Evolutionary conservation across 257 asterid species (phyloP), one percentile per base, ranked within the genome.

Genomic region (Parsonsia alboflavescens): DNA sequence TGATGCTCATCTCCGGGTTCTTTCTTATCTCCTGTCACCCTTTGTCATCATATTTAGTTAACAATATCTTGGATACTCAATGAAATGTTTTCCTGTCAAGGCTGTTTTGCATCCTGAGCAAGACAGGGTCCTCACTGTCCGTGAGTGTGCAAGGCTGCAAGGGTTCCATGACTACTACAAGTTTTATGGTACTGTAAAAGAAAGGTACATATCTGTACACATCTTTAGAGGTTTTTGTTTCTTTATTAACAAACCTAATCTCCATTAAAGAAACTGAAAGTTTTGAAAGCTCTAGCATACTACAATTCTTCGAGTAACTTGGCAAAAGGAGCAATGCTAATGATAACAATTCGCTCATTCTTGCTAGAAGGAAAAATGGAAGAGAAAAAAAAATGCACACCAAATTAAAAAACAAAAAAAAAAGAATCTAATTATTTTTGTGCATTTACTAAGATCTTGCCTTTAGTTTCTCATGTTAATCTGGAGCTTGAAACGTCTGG

Each of bases 1-100:
- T 0, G 93, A 91, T 56, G 97, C 97, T 12, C 97, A 93, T 62
- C 89, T 90, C 36, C 97, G 87, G 81, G 98, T 93, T 39, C 3
- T 4, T 22, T 53, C 16, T 62, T 70, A 84, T n/a, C 33, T 2
- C 22, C 45, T 33, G 8, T 46, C 48, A 48, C 56, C 5, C 17
- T 65, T 65, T 39, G 30, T 8, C 66, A 16, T 65, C 50, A 39
- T 36, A 39, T 16, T 59, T 2, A 1, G 70, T 17, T 63, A 63
- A 16, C 3, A 17, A 17, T 63, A 21, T 41, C 11, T 65, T 1
- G 26, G 70, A 49, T 39, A 64, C 45, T 64, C 45, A 26, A 6
- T 64, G 70, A 36, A 39, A 65, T 65, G 30, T 65, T 65, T 39
- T 65, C 50, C 39, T 65, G 28, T 65, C 70, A 80, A 87, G 89